These are phyloP conservation scores for Schizothecium vesticola DNA, from an alignment of 495 filamentous ascomycete species.

Conservation along the genomic window DNA sequence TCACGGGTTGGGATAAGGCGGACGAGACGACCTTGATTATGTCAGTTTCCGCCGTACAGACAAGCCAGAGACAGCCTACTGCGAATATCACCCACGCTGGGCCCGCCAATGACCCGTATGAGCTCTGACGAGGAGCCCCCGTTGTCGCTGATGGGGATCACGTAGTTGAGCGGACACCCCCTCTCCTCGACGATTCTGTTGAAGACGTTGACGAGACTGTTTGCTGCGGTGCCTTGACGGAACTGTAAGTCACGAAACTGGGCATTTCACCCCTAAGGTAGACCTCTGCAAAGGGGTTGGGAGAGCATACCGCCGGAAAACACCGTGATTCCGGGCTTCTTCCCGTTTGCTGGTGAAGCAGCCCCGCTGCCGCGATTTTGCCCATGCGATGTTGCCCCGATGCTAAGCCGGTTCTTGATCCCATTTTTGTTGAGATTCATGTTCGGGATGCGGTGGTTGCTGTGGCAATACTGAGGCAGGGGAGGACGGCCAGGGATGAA, in stretches of 20 bases:
- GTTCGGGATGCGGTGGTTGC: neutral
- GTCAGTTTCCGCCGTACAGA: neutral
- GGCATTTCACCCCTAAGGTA: neutral
- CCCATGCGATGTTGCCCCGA: neutral
- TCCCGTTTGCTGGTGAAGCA: neutral
- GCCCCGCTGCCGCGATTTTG: neutral
- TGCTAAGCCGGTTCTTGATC: neutral
- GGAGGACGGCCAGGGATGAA: neutral
- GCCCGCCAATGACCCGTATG: slow-evolving; percentile 88
- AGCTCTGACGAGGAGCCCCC: slow-evolving; percentile 88
- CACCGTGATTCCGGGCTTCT: slow-evolving; percentile 22
- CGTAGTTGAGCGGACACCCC: slow-evolving; percentile 65
- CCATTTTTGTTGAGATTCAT: neutral
- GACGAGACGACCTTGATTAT: slow-evolving; percentile 66
- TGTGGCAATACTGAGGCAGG: neutral
- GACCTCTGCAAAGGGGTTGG: neutral
- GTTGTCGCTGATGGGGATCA: slow-evolving; percentile 95
- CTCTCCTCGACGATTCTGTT: slow-evolving; percentile 65
- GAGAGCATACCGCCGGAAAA: slow-evolving; percentile 27
- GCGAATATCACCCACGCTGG: slow-evolving; percentile 79
- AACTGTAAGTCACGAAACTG: neutral
- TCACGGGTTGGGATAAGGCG: slow-evolving; percentile 66
- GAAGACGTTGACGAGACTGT: slow-evolving; percentile 91
- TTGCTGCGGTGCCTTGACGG: slow-evolving; percentile 78
- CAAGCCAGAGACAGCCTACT: slow-evolving; percentile 35